phyloP scores from a whole-genome alignment of 192 early-diverging fungal species.

The Cetraspora pellucida region DNA sequence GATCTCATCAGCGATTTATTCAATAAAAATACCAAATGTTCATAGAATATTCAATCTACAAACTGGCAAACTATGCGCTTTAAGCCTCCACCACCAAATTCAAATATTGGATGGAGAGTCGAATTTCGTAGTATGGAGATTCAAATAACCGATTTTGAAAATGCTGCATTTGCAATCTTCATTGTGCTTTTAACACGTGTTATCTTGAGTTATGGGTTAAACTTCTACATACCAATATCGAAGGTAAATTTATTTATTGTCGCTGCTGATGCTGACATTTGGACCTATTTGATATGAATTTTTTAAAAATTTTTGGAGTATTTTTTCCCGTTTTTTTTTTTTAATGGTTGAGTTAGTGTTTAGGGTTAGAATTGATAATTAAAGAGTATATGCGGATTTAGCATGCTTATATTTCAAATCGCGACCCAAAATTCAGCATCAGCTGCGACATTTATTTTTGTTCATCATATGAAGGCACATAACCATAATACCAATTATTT shows the following conservation, averaged over 20 bases:
- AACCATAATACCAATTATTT: not conserved
- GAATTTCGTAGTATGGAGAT: slow-evolving; percentile 98
- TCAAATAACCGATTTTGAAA: slow-evolving; percentile 96
- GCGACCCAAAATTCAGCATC: too few species aligned
- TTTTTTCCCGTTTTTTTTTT: too few species aligned
- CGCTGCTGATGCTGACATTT: too few species aligned
- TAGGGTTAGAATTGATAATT: too few species aligned
- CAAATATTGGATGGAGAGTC: slow-evolving; percentile 95
- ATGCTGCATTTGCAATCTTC: slow-evolving; percentile 94
- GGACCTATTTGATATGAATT: too few species aligned
- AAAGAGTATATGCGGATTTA: too few species aligned
- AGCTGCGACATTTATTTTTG: too few species aligned
- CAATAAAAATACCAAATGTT: not conserved
- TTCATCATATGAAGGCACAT: not conserved
- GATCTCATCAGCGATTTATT: not conserved
- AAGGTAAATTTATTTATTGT: slow-evolving; percentile 64
- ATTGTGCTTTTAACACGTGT: slow-evolving; percentile 88
- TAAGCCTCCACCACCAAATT: slow-evolving; percentile 92
- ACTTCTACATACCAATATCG: slow-evolving; percentile 95
- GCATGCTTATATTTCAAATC: too few species aligned
- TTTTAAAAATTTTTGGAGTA: slow-evolving; percentile 5
- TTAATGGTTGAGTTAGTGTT: too few species aligned
- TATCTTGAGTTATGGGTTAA: slow-evolving; percentile 84
- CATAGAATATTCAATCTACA: slow-evolving; percentile 93
- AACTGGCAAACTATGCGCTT: slow-evolving; percentile 99